These are phyloP conservation scores for Cordyceps tenuipes DNA, from an alignment of 2,329 filamentous ascomycete genomes.

Conservation along the genomic window DNA sequence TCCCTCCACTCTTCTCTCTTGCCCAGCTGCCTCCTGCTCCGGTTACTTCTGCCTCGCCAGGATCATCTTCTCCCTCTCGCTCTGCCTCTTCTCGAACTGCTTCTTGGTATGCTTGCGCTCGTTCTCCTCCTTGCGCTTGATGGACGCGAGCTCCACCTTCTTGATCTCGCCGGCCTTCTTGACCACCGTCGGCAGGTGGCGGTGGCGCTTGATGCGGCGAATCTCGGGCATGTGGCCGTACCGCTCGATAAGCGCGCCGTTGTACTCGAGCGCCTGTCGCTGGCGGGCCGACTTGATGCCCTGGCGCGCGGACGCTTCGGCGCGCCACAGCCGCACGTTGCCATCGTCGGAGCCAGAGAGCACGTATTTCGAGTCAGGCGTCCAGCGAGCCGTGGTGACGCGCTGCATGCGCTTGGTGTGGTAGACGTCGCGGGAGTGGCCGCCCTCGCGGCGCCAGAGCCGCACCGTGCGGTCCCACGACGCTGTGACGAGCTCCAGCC, in stretches of 20 bases:
- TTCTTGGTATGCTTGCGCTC: slow-evolving; percentile 86
- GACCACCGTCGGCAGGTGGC: slow-evolving; percentile 83
- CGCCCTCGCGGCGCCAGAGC: slow-evolving; percentile 71
- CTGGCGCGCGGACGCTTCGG: slow-evolving; percentile 72
- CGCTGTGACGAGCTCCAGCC: slow-evolving; percentile 84
- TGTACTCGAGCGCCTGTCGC: slow-evolving; percentile 84
- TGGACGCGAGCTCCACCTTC: slow-evolving; percentile 72
- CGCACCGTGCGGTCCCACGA: slow-evolving; percentile 81
- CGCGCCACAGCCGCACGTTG: slow-evolving; percentile 78
- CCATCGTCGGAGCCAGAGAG: slow-evolving; percentile 90
- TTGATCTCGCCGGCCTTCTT: slow-evolving; percentile 98
- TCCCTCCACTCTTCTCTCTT: neutral
- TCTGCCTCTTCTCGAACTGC: slow-evolving; percentile 62
- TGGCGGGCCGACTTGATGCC: slow-evolving; percentile 82
- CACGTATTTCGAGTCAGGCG: slow-evolving; percentile 82
- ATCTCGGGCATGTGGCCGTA: slow-evolving; percentile 97
- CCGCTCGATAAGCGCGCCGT: slow-evolving; percentile 70
- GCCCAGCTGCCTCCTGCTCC: neutral
- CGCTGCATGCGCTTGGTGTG: slow-evolving; percentile 98
- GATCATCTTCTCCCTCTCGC: slow-evolving; percentile 90
- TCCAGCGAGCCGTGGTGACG: slow-evolving; percentile 78
- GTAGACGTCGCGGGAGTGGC: slow-evolving; percentile 87
- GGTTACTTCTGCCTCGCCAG: slow-evolving; percentile 52
- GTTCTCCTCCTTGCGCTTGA: slow-evolving; percentile 91
- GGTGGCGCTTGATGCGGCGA: slow-evolving; percentile 77